Percentiles rank a stretch among this genome's conserved stretches.
Evolutionary conservation across 2,329 filamentous ascomycete species (phyloP).

Genomic region (Aspergillus neoniger): DNA sequence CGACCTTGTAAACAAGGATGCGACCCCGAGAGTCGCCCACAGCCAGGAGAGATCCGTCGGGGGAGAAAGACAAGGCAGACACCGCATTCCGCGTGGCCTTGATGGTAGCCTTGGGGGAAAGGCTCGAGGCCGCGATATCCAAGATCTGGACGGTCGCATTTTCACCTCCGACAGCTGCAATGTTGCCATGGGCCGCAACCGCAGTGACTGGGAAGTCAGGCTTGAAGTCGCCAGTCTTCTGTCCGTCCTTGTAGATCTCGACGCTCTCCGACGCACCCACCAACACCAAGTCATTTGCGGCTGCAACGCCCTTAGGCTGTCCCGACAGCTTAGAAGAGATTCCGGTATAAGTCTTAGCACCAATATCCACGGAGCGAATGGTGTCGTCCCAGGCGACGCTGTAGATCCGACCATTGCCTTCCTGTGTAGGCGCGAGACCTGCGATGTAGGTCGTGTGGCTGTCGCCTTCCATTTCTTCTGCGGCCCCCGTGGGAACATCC

Average conservation of each 20-base stretch:
- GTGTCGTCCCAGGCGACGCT: conserved; percentile 95
- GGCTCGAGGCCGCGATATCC: conserved; percentile 58
- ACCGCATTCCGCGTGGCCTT: conserved; percentile 70
- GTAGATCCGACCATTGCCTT: conserved; percentile 64
- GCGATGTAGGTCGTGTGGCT: conserved; percentile 83
- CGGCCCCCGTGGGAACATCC: conserved; percentile 71
- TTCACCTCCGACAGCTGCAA: conserved; percentile 75
- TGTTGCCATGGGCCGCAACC: conserved; percentile 67
- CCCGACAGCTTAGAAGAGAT: conserved; percentile 66
- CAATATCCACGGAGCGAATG: conserved; percentile 74
- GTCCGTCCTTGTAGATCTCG: conserved; percentile 59
- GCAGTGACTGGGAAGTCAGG: conserved; percentile 68
- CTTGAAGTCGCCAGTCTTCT: conserved; percentile 60
- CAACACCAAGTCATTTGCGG: conserved; percentile 54
- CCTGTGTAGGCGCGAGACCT: conserved; percentile 64
- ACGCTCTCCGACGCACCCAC: conserved; percentile 64
- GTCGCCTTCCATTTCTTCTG: conserved; percentile 73
- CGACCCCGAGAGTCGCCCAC: conserved; percentile 83
- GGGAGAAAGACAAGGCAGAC: conserved; percentile 80
- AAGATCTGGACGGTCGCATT: conserved; percentile 77
- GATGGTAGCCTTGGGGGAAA: conserved; percentile 59
- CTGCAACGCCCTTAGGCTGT: conserved; percentile 75
- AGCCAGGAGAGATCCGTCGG: conserved; percentile 73
- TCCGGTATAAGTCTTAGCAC: conserved; percentile 73
- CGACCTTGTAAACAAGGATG: conserved; percentile 76